A percentile compares a stretch with the other conserved stretches of the same genome.
phyloP scores from a whole-genome alignment of 1,284 basidiomycete species.

The Cryptococcus floricola region DNA sequence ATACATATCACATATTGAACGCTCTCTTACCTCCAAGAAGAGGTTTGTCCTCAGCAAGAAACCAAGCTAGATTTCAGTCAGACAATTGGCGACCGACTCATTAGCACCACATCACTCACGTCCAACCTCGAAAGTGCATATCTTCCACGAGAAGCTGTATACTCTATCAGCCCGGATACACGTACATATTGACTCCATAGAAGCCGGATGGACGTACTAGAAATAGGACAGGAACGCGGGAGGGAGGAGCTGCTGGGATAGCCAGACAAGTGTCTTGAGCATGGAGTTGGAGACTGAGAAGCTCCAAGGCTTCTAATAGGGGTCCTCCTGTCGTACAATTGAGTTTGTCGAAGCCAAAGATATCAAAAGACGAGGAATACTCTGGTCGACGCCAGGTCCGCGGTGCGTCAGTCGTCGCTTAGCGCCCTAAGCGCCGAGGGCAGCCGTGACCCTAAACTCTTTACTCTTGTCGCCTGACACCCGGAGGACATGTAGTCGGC shows the following conservation, averaged over 20 bases:
- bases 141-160: slow-evolving; percentile 24
- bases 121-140: slow-evolving; percentile 19
- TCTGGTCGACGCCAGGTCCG: too few species aligned
- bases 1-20: background rate
- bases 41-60: slow-evolving; percentile 2
- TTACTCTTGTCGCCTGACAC: too few species aligned
- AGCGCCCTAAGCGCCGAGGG: too few species aligned
- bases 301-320: too few species aligned
- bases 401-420: too few species aligned
- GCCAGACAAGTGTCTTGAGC: slow-evolving; percentile 7
- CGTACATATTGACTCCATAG: background rate
- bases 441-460: too few species aligned
- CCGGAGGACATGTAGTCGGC: too few species aligned
- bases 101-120: slow-evolving; percentile 14
- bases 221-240: slow-evolving; percentile 39
- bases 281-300: background rate
- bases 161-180: background rate
- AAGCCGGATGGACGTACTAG: slow-evolving; percentile 16
- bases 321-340: too few species aligned
- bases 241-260: slow-evolving; percentile 33
- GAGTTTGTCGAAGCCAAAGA: too few species aligned
- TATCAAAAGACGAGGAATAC: too few species aligned
- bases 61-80: background rate
- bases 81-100: background rate
- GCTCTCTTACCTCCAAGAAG: slow-evolving; percentile 6